Conservation (phyloP, 2,329 filamentous ascomycete species). For the Aspergillus sojae region DNA sequence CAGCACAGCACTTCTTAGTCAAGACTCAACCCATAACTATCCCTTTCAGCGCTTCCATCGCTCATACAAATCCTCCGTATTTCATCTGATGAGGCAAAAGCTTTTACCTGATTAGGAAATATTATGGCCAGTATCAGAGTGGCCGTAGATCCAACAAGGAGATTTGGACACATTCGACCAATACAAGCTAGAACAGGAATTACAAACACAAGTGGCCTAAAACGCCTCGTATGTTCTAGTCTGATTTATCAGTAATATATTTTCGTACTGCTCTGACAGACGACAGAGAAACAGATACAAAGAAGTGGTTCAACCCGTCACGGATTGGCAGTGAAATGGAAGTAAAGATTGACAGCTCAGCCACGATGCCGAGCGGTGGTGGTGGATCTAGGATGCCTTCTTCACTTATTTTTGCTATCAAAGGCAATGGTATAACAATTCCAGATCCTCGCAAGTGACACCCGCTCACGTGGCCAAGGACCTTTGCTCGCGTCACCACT, state of each 20-base stretch:
- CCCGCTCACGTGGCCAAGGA: neutral
- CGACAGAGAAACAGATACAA: neutral
- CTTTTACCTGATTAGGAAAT: too few relatives aligned
- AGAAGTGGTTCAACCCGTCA: too few relatives aligned
- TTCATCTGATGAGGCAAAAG: too few relatives aligned
- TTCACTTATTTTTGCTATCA: neutral
- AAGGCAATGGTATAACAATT: neutral
- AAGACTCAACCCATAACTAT: too few relatives aligned
- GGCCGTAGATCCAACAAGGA: too few relatives aligned
- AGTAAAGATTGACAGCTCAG: neutral
- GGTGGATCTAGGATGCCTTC: neutral
- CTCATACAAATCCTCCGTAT: too few relatives aligned
- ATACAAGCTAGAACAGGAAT: too few relatives aligned
- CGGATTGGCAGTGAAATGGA: neutral
- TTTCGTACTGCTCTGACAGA: neutral
- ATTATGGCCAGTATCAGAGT: too few relatives aligned
- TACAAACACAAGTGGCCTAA: too few relatives aligned
- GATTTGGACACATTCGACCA: too few relatives aligned
- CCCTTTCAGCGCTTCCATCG: too few relatives aligned
- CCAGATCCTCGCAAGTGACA: neutral
- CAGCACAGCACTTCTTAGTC: too few relatives aligned
- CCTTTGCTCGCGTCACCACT: neutral
- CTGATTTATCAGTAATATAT: neutral
- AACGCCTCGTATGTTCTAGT: neutral
- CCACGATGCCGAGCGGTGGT: conserved; percentile 6